These are phyloP conservation scores for Wickerhamiella parazyma DNA, from an alignment of 805 yeast genomes.

Conservation along the genomic window DNA sequence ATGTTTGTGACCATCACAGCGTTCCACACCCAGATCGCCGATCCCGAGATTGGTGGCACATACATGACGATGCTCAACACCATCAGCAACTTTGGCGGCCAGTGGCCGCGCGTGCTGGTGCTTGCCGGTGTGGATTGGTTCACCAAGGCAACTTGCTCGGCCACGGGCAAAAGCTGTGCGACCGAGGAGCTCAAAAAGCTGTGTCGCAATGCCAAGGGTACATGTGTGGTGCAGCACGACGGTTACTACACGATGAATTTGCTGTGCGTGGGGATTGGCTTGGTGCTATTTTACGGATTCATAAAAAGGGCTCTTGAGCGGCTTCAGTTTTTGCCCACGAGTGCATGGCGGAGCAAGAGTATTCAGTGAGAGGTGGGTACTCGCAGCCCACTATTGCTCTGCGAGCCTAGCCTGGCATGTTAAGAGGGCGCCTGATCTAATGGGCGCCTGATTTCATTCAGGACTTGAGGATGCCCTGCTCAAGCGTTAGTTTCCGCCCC, in stretches of 20 bases:
- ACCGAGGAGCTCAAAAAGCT: constrained; percentile 31
- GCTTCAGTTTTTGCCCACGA: constrained; percentile 58
- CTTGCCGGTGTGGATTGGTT: constrained; percentile 67
- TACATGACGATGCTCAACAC: constrained; percentile 95
- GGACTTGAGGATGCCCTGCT: no score
- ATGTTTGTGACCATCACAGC: constrained; percentile 92
- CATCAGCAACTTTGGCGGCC: constrained; percentile 85
- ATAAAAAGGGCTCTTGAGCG: constrained; percentile 46
- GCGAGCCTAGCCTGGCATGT: no score
- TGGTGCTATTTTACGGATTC: constrained; percentile 49
- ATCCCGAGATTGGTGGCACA: constrained; percentile 92
- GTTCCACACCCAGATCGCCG: constrained; percentile 90
- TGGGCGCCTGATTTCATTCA: no score
- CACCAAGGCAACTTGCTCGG: constrained; percentile 47
- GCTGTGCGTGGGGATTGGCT: constrained; percentile 56
- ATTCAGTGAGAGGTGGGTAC: neutral
- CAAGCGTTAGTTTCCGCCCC: no score
- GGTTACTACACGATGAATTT: constrained; percentile 75
- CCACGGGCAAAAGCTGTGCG: constrained; percentile 24
- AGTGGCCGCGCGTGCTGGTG: constrained; percentile 87
- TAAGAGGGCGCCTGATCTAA: no score
- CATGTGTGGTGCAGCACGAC: constrained; percentile 43
- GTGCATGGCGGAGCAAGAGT: constrained; percentile 42
- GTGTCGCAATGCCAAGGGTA: constrained; percentile 46
- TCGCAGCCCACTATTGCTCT: no score